Evolutionary conservation across 345 rosid species (phyloP).

Genomic region (Arabis alpina): DNA sequence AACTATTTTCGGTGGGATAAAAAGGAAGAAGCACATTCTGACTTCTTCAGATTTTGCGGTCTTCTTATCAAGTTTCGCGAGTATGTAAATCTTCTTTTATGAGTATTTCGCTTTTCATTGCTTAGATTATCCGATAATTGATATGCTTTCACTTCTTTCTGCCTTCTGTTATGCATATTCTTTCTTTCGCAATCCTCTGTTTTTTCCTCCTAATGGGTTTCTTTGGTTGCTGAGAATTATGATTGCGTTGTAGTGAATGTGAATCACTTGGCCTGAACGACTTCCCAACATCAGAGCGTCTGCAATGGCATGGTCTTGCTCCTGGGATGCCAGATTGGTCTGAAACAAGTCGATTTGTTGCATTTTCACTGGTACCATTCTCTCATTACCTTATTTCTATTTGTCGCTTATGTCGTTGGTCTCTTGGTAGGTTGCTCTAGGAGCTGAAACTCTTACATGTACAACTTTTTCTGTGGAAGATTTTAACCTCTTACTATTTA

Average conservation of each 20-base stretch:
- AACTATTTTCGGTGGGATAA: conserved; percentile 93
- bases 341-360: conserved; percentile 87
- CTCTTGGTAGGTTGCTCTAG: not conserved
- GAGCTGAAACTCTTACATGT: not conserved
- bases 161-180: not conserved
- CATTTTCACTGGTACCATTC: conserved; percentile 74
- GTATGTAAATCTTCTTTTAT: conserved; percentile 49
- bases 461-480: not conserved
- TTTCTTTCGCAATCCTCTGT: conserved; percentile 2
- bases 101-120: not conserved
- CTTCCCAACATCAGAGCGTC: conserved; percentile 88
- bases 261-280: conserved; percentile 82
- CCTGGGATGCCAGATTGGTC: conserved; percentile 91
- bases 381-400: not conserved
- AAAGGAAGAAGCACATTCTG: conserved; percentile 78
- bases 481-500: not conserved
- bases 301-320: conserved; percentile 91
- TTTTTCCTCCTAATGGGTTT: conserved; percentile 1
- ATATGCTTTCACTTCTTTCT: not conserved
- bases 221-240: not conserved
- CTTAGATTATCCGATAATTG: not conserved
- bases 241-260: conserved; percentile 66
- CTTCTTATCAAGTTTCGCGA: conserved; percentile 79
- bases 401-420: not conserved
- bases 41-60: conserved; percentile 80